Base-by-base conservation (phyloP, 2,329 filamentous ascomycete species). In the Chrysosporium keratinophilum region DNA sequence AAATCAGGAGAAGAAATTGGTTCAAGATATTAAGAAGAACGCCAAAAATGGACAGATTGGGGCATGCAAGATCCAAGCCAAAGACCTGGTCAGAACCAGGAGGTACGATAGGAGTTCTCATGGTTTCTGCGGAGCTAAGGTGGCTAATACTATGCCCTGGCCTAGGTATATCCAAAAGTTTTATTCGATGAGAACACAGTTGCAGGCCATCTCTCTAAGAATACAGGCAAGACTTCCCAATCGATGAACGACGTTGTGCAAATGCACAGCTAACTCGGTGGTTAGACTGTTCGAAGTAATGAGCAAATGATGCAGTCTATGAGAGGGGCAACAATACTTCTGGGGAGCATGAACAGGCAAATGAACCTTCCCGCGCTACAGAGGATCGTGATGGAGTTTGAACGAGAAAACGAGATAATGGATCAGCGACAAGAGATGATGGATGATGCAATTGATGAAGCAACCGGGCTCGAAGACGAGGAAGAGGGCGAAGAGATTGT, bases 231-330 rank as follows among this genome's bases (percentile, higher is more conserved):
- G 70, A 57, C 20, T 11, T 31, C 20, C 20, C 5, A 35, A 31
- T 23, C 37, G 9, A 2, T 4, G n/a, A 10, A 48, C 17, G 50
- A 20, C 28, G 17, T 7, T 20, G 4, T 14, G 42, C 33, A 20
- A 4, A n/a, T 9, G 15, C 49, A 40, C 12, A 17, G 20, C 37
- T 54, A 39, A 52, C 43, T 17, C 37, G 41, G 19, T 33, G 35
- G 12, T 31, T 39, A 50, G 88, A 98, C 93, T 48, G 91, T 97
- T 60, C 84, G 93, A 60, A 96, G 90, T 61, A 98, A 98, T 71
- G 93, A 98, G 70, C 91, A 97, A 72, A 98, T 98, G 93, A 96
- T 96, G 90, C 88, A 95, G 71, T 93, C 90, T 7, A 97, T 98
- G 93, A 98, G 96, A 72, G 93, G 93, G 34, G 93, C 93, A 3